Base-by-base conservation (phyloP, 2,329 filamentous ascomycete genomes). In the Verticillium nonalfalfae region DNA sequence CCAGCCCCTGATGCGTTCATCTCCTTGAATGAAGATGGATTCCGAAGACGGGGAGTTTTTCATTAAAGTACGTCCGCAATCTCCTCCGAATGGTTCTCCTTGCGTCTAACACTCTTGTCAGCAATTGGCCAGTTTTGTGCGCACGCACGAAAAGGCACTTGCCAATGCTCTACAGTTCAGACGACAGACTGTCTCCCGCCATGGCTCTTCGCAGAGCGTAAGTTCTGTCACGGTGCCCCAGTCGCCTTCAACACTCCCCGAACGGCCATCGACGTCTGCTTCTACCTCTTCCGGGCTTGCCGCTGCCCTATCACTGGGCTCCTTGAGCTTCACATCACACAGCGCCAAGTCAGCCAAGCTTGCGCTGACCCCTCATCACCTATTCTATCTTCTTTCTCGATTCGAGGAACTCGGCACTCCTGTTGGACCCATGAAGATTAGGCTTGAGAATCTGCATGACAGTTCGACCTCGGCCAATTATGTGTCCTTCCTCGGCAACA, bases 91-190 rank as follows among this genome's bases (percentile, higher is more conserved):
- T 18, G 5, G 13, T 3, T 31, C 26, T 3, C 34, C 13, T 14
- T 15, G 15, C 40, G 68, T 65, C 75, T 79, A 64, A 77, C 69
- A 64, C 45, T 26, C n/a, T 40, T 35, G 59, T 63, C 74, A 97
- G 94, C 95, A 96, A 83, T 85, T 99, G 74, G 93, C 94, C 73
- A 89, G 89, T 78, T 98, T 97, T 78, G 93, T 99, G 77, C 92
- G 93, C 65, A 97, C 93, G 61, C 93, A 99, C 80, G 95, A 99
- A 78, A 96, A 96, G 79, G 94, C 93, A 40, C 85, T 99, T 65
- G 95, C 95, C 73, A 98, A 98, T 79, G 94, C 94, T 69, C 81
- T 97, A 65, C 94, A 97, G 75, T 83, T 96, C 69, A 89, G 89
- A 74, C 87, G 91, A 69, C 88, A 91, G 70, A 84, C 85, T 65